Base-by-base conservation (phyloP, 2,329 filamentous ascomycete genomes). In the Eutypa lata region DNA sequence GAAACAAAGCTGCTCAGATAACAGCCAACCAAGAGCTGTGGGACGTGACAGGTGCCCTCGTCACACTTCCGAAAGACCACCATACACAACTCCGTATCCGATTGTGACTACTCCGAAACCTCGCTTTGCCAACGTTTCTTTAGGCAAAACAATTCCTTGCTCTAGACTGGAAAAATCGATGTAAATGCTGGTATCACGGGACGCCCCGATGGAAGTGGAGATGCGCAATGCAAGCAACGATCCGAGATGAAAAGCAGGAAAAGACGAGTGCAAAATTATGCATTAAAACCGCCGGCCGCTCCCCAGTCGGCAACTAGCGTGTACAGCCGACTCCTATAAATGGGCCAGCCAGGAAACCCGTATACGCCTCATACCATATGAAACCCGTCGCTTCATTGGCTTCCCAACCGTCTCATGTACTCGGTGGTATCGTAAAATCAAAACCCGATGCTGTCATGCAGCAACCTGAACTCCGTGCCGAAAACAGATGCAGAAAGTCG, bases 281-380 rank as follows among this genome's bases (percentile, higher is more conserved):
- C 57, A 63, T 59, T 57, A 59, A 54, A 53, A 37, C 48, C 50
- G 42, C 46, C 44, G 22, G 50, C 46, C 21, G 45, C 55, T 51
- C 22, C 43, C 38, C 19, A 5, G 18, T 31, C 37, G 46, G 42
- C 38, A 28, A 19, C 35, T 22, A 53, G 24, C 44, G 24, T 33
- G 45, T 38, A 22, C 38, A 21, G 13, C 42, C 16, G 35, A 16
- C 22, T 24, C 22, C 21, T 28, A 24, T 45, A 28, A 28, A 7
- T n/a, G 21, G 35, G n/a, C 16, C 16, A 45, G 21, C 22, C 22
- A 26, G n/a, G 13, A n/a, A 26, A 19, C 26, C 42, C 42, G 14
- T 24, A 18, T 45, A 26, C 50, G 42, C 52, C 50, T 48, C 33
- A 48, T 38, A 40, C 35, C 48, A 37, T 21, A 13, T 26, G 14